phyloP scores from a whole-genome alignment of 768 basidiomycete species.

The Cystobasidium tubakii region DNA sequence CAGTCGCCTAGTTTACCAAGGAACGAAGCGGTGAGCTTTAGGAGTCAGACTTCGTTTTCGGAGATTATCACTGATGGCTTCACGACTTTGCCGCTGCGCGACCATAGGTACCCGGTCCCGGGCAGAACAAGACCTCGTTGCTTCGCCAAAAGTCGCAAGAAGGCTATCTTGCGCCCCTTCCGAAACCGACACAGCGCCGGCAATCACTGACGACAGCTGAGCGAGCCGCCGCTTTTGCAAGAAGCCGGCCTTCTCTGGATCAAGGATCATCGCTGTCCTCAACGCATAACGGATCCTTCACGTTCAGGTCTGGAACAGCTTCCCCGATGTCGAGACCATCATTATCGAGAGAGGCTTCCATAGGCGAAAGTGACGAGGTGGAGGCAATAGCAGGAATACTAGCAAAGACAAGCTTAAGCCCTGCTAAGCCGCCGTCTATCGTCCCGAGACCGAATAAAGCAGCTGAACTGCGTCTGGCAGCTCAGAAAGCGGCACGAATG shows the following conservation, averaged over 20 bases:
- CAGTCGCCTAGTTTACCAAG: neutral
- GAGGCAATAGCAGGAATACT: neutral
- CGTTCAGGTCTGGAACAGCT: neutral
- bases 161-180: neutral
- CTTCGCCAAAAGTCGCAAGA: conserved; percentile 7
- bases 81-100: neutral
- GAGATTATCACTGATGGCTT: neutral
- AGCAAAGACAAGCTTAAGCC: neutral
- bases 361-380: neutral
- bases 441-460: conserved; percentile 29
- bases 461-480: conserved; percentile 31
- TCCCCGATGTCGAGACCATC: neutral
- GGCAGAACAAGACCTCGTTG: neutral
- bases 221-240: neutral
- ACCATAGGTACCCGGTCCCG: neutral
- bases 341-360: neutral
- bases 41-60: neutral
- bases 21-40: neutral
- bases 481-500: neutral
- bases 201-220: conserved; percentile 25
- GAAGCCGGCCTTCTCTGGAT: neutral
- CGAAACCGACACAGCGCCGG: neutral
- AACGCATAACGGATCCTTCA: neutral
- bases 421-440: conserved; percentile 7
- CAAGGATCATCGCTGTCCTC: neutral